These are phyloP conservation scores for Pyronema domesticum DNA, from an alignment of 495 filamentous ascomycete species.

Conservation along the genomic window DNA sequence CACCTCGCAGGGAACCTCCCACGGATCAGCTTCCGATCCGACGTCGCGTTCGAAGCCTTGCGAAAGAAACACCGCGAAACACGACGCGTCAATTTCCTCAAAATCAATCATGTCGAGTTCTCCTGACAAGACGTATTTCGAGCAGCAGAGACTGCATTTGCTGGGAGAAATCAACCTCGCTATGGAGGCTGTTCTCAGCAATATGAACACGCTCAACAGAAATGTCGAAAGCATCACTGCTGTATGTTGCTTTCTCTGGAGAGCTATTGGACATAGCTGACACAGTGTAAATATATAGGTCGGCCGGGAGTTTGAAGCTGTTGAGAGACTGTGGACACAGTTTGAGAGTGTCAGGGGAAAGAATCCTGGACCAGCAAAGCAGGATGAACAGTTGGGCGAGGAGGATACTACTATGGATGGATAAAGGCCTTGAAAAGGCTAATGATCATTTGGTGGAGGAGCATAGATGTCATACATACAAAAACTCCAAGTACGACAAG, in stretches of 20 bases:
- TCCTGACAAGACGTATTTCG: slow-evolving; percentile 18
- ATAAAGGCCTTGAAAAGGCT: neutral
- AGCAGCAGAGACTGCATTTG: slow-evolving; percentile 20
- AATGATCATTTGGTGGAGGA: too few relatives aligned
- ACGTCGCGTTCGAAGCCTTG: neutral
- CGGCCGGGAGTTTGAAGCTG: slow-evolving; percentile 90
- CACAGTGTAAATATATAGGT: slow-evolving; percentile 36
- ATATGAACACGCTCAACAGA: slow-evolving; percentile 89
- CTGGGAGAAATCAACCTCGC: slow-evolving; percentile 21
- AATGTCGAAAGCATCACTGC: slow-evolving; percentile 82
- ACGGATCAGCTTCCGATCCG: neutral
- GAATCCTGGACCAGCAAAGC: slow-evolving; percentile 29
- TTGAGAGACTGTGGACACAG: slow-evolving; percentile 89
- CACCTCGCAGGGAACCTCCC: neutral
- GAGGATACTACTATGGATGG: neutral
- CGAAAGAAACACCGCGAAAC: neutral
- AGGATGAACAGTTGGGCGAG: slow-evolving; percentile 21
- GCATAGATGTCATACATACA: too few relatives aligned
- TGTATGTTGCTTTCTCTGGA: slow-evolving; percentile 30
- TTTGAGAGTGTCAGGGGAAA: slow-evolving; percentile 94
- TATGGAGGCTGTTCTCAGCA: slow-evolving; percentile 81
- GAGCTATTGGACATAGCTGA: neutral
- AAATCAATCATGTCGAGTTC: neutral
- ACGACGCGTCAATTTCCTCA: neutral
- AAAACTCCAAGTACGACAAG: too few relatives aligned